Conservation (phyloP, 139 green algal species). For the Ostreobium quekettii region DNA sequence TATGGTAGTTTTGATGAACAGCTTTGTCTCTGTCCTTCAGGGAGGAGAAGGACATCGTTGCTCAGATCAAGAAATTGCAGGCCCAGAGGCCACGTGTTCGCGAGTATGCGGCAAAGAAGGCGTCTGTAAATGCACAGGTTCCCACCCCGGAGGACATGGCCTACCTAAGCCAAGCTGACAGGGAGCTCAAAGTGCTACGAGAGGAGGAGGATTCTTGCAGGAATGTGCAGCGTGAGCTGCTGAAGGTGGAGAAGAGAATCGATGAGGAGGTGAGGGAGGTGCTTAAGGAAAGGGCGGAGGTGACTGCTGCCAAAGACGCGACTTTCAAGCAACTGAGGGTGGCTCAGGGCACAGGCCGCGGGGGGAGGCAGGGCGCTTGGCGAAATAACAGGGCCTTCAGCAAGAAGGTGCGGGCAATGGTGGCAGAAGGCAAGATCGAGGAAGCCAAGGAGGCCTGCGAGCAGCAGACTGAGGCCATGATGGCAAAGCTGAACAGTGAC, state of each 20-base stretch:
- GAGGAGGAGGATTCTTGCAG: background rate
- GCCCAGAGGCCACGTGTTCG: background rate
- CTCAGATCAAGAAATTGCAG: background rate
- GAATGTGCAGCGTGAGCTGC: background rate
- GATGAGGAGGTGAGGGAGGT: slow-evolving; percentile 4
- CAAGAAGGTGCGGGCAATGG: background rate
- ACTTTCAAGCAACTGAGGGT: slow-evolving; percentile 7
- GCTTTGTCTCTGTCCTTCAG: background rate
- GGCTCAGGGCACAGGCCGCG: background rate
- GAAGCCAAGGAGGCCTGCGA: background rate
- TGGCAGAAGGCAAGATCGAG: background rate
- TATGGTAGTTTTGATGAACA: too few relatives aligned
- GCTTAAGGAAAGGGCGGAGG: background rate
- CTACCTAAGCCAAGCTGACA: background rate
- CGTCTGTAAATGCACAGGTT: background rate
- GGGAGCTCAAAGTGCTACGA: slow-evolving; percentile 4
- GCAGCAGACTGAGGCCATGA: slow-evolving; percentile 7
- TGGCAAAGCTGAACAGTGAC: background rate
- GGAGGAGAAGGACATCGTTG: slow-evolving; percentile 3
- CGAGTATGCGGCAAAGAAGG: background rate
- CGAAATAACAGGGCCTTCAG: slow-evolving; percentile 13
- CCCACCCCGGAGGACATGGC: background rate
- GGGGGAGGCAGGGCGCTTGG: background rate
- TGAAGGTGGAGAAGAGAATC: slow-evolving; percentile 3
- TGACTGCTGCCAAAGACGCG: slow-evolving; percentile 4